Evolutionary conservation across 228 moss, liverwort and hornwort species (phyloP).

Genomic region (Sphagnum magellanicum): DNA sequence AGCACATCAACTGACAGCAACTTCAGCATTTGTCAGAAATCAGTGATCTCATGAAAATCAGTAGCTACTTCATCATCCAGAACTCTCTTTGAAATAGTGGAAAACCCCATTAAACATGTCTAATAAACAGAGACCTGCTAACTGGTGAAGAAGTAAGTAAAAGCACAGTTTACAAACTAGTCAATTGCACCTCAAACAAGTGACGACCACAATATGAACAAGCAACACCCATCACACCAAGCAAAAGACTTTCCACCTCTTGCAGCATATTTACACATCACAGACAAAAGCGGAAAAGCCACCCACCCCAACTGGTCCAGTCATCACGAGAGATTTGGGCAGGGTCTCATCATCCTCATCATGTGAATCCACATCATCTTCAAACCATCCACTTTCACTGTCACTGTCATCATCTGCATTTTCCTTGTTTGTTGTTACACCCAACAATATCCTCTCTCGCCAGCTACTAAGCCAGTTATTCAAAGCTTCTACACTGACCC

Average conservation of each 20-base stretch:
- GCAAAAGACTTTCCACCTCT: too few species aligned
- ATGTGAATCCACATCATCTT: slow-evolving; percentile 49
- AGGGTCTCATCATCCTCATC: slow-evolving; percentile 46
- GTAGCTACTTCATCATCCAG: too few species aligned
- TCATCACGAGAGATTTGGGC: slow-evolving; percentile 57
- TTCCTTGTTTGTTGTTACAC: slow-evolving; percentile 18
- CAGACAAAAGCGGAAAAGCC: neutral
- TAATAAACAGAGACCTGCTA: too few species aligned
- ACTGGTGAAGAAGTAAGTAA: too few species aligned
- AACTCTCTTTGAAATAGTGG: too few species aligned
- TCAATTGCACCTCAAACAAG: too few species aligned
- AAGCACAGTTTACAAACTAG: too few species aligned
- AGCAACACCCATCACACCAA: too few species aligned
- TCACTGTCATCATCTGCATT: slow-evolving; percentile 21
- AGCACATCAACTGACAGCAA: neutral
- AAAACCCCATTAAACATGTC: too few species aligned
- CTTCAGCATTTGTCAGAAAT: neutral
- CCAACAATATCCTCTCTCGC: slow-evolving; percentile 57
- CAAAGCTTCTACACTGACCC: slow-evolving; percentile 39
- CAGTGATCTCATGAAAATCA: too few species aligned
- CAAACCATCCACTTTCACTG: slow-evolving; percentile 36
- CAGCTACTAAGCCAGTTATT: slow-evolving; percentile 72
- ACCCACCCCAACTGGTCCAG: slow-evolving; percentile 85
- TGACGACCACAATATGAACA: too few species aligned
- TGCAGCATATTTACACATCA: neutral